These are phyloP conservation scores for Hordeum marinum DNA, from an alignment of 176 grass and related monocot species.

Conservation along the genomic window DNA sequence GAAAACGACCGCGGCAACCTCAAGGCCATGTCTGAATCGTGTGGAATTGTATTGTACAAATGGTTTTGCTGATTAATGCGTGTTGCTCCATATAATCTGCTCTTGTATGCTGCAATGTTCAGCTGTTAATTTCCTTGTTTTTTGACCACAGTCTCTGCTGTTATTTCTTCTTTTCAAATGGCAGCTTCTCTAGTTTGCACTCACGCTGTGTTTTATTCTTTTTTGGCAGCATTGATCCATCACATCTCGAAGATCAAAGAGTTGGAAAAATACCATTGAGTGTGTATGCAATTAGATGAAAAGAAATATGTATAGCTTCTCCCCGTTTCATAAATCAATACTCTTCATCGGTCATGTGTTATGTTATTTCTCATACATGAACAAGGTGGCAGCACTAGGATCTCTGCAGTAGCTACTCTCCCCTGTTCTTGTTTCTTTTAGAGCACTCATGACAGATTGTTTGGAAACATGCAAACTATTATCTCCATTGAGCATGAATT, in stretches of 20 bases:
- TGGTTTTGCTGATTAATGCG: neutral
- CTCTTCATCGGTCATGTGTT: neutral
- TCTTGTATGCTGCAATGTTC: neutral
- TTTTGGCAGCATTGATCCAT: neutral
- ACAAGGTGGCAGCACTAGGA: neutral
- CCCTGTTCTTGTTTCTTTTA: neutral
- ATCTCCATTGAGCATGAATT: too few species aligned
- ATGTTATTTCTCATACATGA: neutral
- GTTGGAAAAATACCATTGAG: too few species aligned
- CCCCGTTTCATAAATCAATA: neutral
- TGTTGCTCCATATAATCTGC: neutral
- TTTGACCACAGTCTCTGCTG: neutral
- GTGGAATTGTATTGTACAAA: neutral
- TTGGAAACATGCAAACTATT: neutral
- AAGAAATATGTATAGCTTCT: neutral
- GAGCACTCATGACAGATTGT: neutral
- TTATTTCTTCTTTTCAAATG: neutral
- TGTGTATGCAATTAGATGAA: neutral
- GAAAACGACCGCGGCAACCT: neutral
- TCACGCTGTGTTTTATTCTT: neutral
- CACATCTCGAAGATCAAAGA: neutral
- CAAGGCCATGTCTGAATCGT: conserved; percentile 1
- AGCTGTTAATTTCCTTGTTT: neutral
- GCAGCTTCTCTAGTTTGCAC: neutral
- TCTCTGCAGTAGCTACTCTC: neutral